A percentile compares a stretch with the other conserved stretches of the same genome.
Conservation (phyloP, 176 grass and related monocot genomes). For the Pharus latifolius region DNA sequence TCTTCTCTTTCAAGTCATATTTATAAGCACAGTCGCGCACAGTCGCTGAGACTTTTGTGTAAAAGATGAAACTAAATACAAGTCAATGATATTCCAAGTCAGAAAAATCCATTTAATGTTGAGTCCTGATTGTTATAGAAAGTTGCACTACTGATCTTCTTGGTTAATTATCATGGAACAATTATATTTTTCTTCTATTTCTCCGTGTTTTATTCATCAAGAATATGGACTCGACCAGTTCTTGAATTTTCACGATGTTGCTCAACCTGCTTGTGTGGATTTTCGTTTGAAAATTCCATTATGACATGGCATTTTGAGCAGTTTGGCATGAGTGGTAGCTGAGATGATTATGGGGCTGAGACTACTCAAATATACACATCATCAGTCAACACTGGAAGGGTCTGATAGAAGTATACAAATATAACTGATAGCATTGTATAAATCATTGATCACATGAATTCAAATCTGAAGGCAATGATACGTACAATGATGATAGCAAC, state of each 20-base stretch:
- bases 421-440: not conserved
- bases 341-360: not conserved
- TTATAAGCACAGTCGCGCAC: too few species aligned
- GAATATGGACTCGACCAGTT: not conserved
- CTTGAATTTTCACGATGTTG: not conserved
- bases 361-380: not conserved
- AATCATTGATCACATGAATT: not conserved
- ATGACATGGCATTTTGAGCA: not conserved
- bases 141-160: not conserved
- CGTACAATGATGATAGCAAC: not conserved
- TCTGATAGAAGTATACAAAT: not conserved
- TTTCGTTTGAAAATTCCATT: not conserved
- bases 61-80: not conserved
- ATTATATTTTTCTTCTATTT: not conserved
- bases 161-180: not conserved
- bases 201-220: not conserved
- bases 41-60: not conserved
- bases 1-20: not conserved
- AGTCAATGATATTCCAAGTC: not conserved
- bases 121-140: not conserved
- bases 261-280: not conserved
- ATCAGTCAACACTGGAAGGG: not conserved
- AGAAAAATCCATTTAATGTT: not conserved
- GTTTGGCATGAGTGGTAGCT: not conserved
- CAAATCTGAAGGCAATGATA: not conserved